A percentile compares a stretch with the other conserved stretches of the same genome.
phyloP scores from a whole-genome alignment of 345 rosid species.

The Balakata baccata region DNA sequence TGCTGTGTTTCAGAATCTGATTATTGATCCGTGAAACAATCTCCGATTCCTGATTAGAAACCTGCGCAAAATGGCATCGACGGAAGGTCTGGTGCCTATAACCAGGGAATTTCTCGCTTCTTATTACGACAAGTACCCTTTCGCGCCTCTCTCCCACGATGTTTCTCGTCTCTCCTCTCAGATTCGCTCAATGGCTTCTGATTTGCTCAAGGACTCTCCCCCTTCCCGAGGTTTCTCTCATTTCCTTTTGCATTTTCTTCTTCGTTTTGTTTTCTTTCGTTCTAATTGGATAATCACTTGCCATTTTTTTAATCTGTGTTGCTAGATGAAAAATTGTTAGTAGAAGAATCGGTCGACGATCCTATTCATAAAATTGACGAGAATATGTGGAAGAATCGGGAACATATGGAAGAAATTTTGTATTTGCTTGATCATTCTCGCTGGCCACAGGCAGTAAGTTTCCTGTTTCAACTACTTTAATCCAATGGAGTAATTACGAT shows the following conservation, averaged over 20 bases:
- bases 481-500: neutral
- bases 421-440: conserved; percentile 61
- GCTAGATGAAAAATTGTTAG: conserved; percentile 52
- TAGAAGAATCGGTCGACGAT: conserved; percentile 54
- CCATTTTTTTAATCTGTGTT: neutral
- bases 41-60: neutral
- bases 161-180: conserved; percentile 61
- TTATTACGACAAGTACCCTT: conserved; percentile 74
- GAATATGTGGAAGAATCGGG: conserved; percentile 97
- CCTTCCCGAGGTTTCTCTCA: conserved; percentile 54
- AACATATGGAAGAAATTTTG: conserved; percentile 78
- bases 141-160: conserved; percentile 64
- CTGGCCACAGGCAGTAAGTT: conserved; percentile 61
- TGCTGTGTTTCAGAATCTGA: neutral
- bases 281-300: neutral
- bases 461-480: neutral
- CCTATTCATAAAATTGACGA: conserved; percentile 91
- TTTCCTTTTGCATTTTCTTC: neutral
- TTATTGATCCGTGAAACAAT: neutral
- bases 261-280: neutral
- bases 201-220: conserved; percentile 46
- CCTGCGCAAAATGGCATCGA: conserved; percentile 55
- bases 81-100: conserved; percentile 82
- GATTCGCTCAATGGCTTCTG: conserved; percentile 55
- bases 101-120: conserved; percentile 71